Base-by-base conservation (phyloP, 2,329 filamentous ascomycete species). In the Paracorniculantispora psalliotae region DNA sequence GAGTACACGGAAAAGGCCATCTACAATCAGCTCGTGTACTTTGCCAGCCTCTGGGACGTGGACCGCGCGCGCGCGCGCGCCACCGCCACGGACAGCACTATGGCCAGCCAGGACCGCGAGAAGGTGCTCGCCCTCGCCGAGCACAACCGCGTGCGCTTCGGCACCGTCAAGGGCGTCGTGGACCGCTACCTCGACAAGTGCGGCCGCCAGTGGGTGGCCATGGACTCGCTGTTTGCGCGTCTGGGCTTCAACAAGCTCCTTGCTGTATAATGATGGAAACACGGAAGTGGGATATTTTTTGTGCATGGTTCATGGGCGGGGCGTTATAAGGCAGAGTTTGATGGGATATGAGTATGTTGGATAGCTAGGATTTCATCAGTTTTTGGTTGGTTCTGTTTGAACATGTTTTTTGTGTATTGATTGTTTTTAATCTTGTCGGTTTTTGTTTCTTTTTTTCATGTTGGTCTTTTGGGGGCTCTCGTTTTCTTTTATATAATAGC, bases 21-120 rank as follows among this genome's bases (percentile, higher is more conserved):
- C 61, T 97, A 97, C 77, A 97, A 96, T 72, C 94, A 99, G 75
- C 80, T 99, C 43, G 77, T 97, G 57, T 99, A 96, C 76, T 89
- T 92, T 71, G 83, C 89, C 30, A 82, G 82, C 51, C 75, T 97
- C 58, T 99, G 92, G 79, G 92, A 99, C 73, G 89, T 96, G 3
- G 92, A 97, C 62, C 91, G 90, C 75, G 89, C 89, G 15, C 84
- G 84, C 63, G 68, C 67, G 48, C 79, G 76, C 62, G 81, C 78
- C 21, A 74, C 71, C 48, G 77, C 74, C n/a, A 75, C 77, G 25
- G 82, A 79, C 47, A 72, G 69, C 67, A 75, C 79, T 51, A 66
- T 79, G 21, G 71, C 73, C 61, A 75, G 71, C 1, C 77, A 85
- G 63, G 81, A 85, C 68, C 83, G 79, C 61, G 87, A 89, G 59